phyloP scores from a whole-genome alignment of 1,284 basidiomycete species.

The Rhodotorula sp. region DNA sequence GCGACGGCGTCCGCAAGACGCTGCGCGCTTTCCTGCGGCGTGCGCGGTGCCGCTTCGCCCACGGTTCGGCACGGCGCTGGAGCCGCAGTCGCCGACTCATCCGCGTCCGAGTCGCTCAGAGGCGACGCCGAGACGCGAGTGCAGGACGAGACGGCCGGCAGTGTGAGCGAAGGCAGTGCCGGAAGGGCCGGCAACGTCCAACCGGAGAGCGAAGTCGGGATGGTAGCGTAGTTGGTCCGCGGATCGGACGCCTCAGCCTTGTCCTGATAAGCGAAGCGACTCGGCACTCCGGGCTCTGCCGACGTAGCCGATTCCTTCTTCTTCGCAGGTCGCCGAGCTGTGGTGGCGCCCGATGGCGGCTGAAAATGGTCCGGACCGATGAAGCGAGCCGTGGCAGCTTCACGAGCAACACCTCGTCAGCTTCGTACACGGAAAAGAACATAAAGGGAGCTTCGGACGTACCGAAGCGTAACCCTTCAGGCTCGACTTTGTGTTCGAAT shows the following conservation, averaged over 20 bases:
- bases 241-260: too few relatives aligned
- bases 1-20: too few relatives aligned
- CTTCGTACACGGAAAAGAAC: background rate
- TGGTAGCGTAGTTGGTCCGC: too few relatives aligned
- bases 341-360: background rate
- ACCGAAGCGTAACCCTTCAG: constrained; percentile 23
- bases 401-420: background rate
- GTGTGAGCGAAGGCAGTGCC: background rate
- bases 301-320: too few relatives aligned
- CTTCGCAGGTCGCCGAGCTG: too few relatives aligned
- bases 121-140: too few relatives aligned
- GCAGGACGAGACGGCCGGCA: too few relatives aligned
- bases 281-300: background rate
- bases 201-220: background rate
- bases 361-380: constrained; percentile 25
- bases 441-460: background rate
- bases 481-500: constrained; percentile 32
- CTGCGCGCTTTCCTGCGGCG: too few relatives aligned
- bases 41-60: too few relatives aligned
- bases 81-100: too few relatives aligned
- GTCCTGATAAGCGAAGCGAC: constrained; percentile 10
- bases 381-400: constrained; percentile 33
- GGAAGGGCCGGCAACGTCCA: background rate
- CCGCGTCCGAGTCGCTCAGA: too few relatives aligned
- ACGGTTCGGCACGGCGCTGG: too few relatives aligned